These are phyloP conservation scores for Auricularia auricula-judae DNA, from an alignment of 768 basidiomycete species.

Conservation along the genomic window DNA sequence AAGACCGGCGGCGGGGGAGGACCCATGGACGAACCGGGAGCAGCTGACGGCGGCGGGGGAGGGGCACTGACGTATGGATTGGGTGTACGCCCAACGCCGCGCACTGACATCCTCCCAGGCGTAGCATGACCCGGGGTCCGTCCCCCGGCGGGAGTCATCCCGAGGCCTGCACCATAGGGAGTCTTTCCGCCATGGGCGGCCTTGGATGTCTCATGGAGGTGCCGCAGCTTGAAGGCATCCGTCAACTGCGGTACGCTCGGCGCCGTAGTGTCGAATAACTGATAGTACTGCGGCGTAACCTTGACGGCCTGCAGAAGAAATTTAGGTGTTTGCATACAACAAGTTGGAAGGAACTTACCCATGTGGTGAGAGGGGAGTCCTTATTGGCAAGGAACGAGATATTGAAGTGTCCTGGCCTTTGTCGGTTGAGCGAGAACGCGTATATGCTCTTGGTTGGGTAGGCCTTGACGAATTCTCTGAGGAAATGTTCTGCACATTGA, in stretches of 20 bases:
- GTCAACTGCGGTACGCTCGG: slow-evolving; percentile 88
- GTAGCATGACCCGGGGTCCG: slow-evolving; percentile 59
- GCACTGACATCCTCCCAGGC: slow-evolving; percentile 70
- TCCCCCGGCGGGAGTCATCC: slow-evolving; percentile 23
- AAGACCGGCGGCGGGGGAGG: not conserved
- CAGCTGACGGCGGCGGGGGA: not conserved
- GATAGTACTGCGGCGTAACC: slow-evolving; percentile 80
- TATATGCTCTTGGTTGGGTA: slow-evolving; percentile 94
- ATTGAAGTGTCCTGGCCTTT: slow-evolving; percentile 85
- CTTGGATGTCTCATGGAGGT: slow-evolving; percentile 70
- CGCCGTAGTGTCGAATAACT: slow-evolving; percentile 81
- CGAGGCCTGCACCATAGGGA: slow-evolving; percentile 50
- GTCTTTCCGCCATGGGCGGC: slow-evolving; percentile 58
- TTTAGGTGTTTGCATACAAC: not conserved
- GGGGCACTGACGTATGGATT: slow-evolving; percentile 48
- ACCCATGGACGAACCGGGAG: not conserved
- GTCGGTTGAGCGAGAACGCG: slow-evolving; percentile 85
- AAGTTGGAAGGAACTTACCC: slow-evolving; percentile 44
- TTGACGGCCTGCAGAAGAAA: slow-evolving; percentile 53
- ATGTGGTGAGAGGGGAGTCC: slow-evolving; percentile 78
- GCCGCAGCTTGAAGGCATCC: slow-evolving; percentile 92
- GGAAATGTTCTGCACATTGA: slow-evolving; percentile 52
- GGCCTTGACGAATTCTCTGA: slow-evolving; percentile 84
- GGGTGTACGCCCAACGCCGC: slow-evolving; percentile 59
- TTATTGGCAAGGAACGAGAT: slow-evolving; percentile 90